Conservation (phyloP, 768 basidiomycete genomes). For the Calocybe indica region DNA sequence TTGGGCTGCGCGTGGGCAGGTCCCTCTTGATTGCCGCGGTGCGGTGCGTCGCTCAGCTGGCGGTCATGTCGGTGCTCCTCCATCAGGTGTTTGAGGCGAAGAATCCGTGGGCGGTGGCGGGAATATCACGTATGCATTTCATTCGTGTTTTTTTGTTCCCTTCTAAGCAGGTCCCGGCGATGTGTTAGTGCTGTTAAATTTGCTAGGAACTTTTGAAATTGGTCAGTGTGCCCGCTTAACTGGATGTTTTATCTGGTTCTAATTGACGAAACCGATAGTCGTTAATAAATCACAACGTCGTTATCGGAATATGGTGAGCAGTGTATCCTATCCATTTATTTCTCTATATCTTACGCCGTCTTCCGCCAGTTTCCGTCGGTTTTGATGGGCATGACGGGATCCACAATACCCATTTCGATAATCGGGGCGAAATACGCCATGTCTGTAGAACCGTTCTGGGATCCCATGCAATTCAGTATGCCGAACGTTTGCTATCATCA, state of each 20-base stretch:
- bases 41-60: slow-evolving; percentile 75
- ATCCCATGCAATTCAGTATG: slow-evolving; percentile 74
- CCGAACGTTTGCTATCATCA: not conserved
- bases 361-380: slow-evolving; percentile 54
- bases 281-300: slow-evolving; percentile 75
- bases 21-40: slow-evolving; percentile 65
- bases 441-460: slow-evolving; percentile 76
- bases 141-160: not conserved
- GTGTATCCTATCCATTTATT: not conserved
- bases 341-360: not conserved
- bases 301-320: slow-evolving; percentile 63
- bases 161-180: not conserved
- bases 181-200: slow-evolving; percentile 55
- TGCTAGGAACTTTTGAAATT: slow-evolving; percentile 73
- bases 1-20: slow-evolving; percentile 64
- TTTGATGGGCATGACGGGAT: slow-evolving; percentile 62
- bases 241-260: not conserved
- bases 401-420: slow-evolving; percentile 75
- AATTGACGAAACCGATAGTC: slow-evolving; percentile 33
- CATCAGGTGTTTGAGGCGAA: slow-evolving; percentile 72
- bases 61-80: slow-evolving; percentile 63
- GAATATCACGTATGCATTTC: slow-evolving; percentile 57
- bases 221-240: slow-evolving; percentile 36
- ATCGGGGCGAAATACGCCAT: slow-evolving; percentile 74
- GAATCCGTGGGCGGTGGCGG: slow-evolving; percentile 68